Evolutionary conservation across 2,329 filamentous ascomycete species (phyloP).

Genomic region (Orbilia javanica): DNA sequence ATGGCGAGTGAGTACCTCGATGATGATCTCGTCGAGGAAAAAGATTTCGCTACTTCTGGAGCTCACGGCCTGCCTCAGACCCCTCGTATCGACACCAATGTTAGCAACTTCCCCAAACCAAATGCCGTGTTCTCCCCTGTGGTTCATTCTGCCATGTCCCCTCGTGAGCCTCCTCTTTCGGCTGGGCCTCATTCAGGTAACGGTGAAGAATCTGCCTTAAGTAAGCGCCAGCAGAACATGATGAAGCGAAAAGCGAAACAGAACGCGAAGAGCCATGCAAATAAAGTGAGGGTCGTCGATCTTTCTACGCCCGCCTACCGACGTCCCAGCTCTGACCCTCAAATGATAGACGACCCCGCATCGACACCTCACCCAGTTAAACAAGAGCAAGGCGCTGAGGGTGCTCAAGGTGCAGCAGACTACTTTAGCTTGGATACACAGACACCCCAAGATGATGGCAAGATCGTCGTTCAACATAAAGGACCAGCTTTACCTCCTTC

Average conservation of each 20-base stretch:
- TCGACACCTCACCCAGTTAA: constrained; percentile 71
- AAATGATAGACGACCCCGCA: constrained; percentile 66
- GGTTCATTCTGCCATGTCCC: constrained; percentile 67
- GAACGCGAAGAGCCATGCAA: constrained; percentile 87
- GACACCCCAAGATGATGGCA: constrained; percentile 86
- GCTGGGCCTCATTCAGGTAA: constrained; percentile 65
- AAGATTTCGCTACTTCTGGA: constrained; percentile 69
- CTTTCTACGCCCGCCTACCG: constrained; percentile 70
- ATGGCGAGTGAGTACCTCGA: constrained; percentile 86
- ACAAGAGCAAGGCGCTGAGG: constrained; percentile 71
- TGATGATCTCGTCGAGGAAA: constrained; percentile 80
- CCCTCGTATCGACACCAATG: constrained; percentile 70
- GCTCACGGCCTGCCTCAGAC: constrained; percentile 64
- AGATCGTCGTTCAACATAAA: constrained; percentile 96
- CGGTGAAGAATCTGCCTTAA: constrained; percentile 78
- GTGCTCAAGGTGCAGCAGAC: constrained; percentile 75
- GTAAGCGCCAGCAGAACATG: constrained; percentile 92
- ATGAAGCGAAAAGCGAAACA: constrained; percentile 93
- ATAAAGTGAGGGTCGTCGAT: constrained; percentile 90
- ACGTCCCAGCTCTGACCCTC: constrained; percentile 62
- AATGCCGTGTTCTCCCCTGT: constrained; percentile 67
- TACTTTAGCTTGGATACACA: constrained; percentile 89
- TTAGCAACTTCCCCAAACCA: constrained; percentile 65
- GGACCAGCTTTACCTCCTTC: constrained; percentile 73
- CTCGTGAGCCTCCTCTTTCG: constrained; percentile 65